A percentile compares a stretch with the other conserved stretches of the same genome.
These are phyloP conservation scores for Paradendryphiella salina DNA, from an alignment of 2,329 filamentous ascomycete genomes.

Conservation along the genomic window DNA sequence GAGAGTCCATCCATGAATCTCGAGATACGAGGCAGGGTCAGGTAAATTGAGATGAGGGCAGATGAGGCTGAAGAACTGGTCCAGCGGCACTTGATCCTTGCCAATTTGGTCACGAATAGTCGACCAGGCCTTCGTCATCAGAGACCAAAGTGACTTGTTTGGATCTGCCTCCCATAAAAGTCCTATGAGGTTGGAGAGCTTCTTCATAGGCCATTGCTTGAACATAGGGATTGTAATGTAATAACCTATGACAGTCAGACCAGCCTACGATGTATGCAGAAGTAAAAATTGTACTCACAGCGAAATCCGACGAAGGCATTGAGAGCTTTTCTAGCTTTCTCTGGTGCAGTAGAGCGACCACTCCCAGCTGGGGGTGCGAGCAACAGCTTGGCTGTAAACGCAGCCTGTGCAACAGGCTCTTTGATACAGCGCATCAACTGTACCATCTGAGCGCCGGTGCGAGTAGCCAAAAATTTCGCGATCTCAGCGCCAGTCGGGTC, in stretches of 20 bases:
- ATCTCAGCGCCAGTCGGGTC: conserved; percentile 22
- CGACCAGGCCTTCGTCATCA: conserved; percentile 61
- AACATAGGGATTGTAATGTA: conserved; percentile 52
- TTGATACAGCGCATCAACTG: conserved; percentile 19
- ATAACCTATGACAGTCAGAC: conserved; percentile 44
- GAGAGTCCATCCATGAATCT: conserved; percentile 54
- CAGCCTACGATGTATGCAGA: not conserved
- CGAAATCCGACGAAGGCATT: conserved; percentile 47
- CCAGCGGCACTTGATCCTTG: conserved; percentile 52
- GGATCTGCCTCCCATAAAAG: conserved; percentile 56
- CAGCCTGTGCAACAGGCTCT: conserved; percentile 19
- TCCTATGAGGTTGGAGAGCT: conserved; percentile 56
- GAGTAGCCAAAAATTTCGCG: conserved; percentile 17
- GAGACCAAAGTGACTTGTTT: conserved; percentile 57
- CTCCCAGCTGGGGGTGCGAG: conserved; percentile 5
- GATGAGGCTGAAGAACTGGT: conserved; percentile 53
- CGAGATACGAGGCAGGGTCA: conserved; percentile 52
- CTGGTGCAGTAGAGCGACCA: not conserved
- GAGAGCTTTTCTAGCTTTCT: conserved; percentile 36
- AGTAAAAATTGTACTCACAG: conserved; percentile 25
- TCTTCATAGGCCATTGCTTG: conserved; percentile 55
- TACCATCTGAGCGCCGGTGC: conserved; percentile 23
- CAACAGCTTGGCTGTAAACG: conserved; percentile 17
- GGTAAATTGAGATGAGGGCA: conserved; percentile 55
- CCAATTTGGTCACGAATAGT: conserved; percentile 57